phyloP scores from a whole-genome alignment of 495 filamentous ascomycete species.

The Penicillium dipodomyicola region DNA sequence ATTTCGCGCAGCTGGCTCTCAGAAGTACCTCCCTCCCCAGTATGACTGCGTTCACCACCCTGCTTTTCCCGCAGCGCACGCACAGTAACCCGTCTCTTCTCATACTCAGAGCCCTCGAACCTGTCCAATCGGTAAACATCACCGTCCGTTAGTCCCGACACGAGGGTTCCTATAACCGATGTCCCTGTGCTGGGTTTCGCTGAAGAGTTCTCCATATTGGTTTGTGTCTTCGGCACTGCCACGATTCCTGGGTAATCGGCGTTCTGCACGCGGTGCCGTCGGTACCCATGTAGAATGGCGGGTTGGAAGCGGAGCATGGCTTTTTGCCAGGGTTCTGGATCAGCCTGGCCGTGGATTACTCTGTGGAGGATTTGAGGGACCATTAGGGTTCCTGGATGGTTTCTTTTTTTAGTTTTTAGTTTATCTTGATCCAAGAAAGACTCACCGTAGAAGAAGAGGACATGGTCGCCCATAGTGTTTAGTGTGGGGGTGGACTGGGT shows the following conservation, averaged over 20 bases:
- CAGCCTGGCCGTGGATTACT: constrained; percentile 66
- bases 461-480: constrained; percentile 41
- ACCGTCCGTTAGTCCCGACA: constrained; percentile 72
- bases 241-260: constrained; percentile 88
- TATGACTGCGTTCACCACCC: constrained; percentile 1
- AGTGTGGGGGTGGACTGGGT: background rate
- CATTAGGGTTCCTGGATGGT: constrained; percentile 58
- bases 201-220: background rate
- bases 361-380: constrained; percentile 75
- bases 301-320: constrained; percentile 62
- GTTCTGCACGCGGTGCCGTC: constrained; percentile 61
- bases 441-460: constrained; percentile 59
- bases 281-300: constrained; percentile 70
- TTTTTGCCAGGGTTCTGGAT: constrained; percentile 49
- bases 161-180: constrained; percentile 75
- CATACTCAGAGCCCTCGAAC: constrained; percentile 81
- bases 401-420: constrained; percentile 3
- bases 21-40: background rate
- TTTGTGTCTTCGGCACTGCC: constrained; percentile 21
- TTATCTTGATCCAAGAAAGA: constrained; percentile 13
- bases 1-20: constrained; percentile 30
- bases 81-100: constrained; percentile 58
- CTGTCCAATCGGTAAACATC: constrained; percentile 74
- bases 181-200: constrained; percentile 16
- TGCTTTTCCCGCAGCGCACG: constrained; percentile 48